Evolutionary conservation across 768 basidiomycete genomes (phyloP).

Genomic region (Omphalotus guepiniiformis): DNA sequence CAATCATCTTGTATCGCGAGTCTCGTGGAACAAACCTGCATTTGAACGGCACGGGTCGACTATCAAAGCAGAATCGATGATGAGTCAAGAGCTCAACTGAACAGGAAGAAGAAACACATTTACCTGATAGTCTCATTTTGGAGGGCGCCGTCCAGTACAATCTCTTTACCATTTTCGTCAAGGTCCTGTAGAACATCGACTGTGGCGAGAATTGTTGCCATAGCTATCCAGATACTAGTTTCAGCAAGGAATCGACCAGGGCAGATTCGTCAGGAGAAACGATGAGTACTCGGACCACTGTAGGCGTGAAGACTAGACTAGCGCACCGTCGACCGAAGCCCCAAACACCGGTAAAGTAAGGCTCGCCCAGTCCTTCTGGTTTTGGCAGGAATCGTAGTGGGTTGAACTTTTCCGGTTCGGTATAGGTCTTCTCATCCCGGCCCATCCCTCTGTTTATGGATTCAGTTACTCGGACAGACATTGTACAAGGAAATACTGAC

Average conservation of each 20-base stretch:
- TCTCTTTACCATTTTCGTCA: slow-evolving; percentile 29
- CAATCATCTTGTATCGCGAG: no score
- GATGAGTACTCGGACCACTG: neutral
- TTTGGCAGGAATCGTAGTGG: slow-evolving; percentile 24
- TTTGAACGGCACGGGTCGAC: neutral
- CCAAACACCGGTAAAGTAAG: neutral
- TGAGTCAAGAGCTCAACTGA: neutral
- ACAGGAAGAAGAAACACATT: slow-evolving; percentile 4
- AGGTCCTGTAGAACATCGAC: slow-evolving; percentile 35
- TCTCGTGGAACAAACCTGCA: neutral
- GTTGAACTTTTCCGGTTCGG: slow-evolving; percentile 21
- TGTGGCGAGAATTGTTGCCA: slow-evolving; percentile 31
- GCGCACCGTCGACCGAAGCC: neutral
- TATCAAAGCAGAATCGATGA: neutral
- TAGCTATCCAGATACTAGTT: slow-evolving; percentile 31
- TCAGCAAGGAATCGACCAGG: slow-evolving; percentile 27
- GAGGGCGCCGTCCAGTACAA: slow-evolving; percentile 32
- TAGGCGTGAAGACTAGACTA: neutral
- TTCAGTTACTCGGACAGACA: neutral
- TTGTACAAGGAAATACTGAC: neutral
- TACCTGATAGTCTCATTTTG: slow-evolving; percentile 26
- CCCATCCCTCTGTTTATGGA: slow-evolving; percentile 19
- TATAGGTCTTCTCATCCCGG: slow-evolving; percentile 21
- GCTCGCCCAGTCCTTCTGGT: neutral
- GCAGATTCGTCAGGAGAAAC: slow-evolving; percentile 18